A percentile compares a stretch with the other conserved stretches of the same genome.
Conservation (phyloP, 2,329 filamentous ascomycete genomes). For the Byssochlamys sp. region DNA sequence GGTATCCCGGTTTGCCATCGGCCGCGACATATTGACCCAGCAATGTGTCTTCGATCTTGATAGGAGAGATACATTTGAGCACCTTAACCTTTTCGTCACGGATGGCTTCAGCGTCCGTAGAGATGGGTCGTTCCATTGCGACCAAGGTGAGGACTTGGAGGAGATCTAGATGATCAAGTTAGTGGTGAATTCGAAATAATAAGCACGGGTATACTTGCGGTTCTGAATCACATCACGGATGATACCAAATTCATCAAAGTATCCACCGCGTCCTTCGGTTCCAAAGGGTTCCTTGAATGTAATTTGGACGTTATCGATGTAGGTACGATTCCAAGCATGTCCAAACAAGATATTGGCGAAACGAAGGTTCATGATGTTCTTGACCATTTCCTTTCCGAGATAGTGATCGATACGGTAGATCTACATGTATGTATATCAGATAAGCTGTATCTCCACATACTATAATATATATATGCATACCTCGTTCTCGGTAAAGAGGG, state of each 20-base stretch:
- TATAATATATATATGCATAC: too few species aligned
- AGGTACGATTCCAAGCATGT: constrained; percentile 96
- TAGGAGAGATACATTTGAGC: constrained; percentile 80
- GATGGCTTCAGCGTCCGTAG: constrained; percentile 94
- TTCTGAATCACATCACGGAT: constrained; percentile 99
- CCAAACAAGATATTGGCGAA: constrained; percentile 99
- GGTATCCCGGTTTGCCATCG: constrained; percentile 92
- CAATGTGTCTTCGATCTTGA: constrained; percentile 98
- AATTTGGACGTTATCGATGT: constrained; percentile 95
- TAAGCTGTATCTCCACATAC: too few species aligned
- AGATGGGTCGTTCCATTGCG: constrained; percentile 96
- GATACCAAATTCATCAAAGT: constrained; percentile 99
- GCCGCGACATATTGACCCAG: constrained; percentile 97
- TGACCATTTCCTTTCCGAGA: constrained; percentile 99
- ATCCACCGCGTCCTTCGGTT: constrained; percentile 91
- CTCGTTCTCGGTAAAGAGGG: constrained; percentile 97
- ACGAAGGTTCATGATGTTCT: constrained; percentile 95
- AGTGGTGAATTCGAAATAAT: not conserved
- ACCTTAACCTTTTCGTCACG: constrained; percentile 98
- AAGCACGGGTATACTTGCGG: constrained; percentile 44
- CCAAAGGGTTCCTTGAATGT: constrained; percentile 99
- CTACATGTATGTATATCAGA: too few species aligned
- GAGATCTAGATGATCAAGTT: constrained; percentile 47
- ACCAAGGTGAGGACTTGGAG: constrained; percentile 91
- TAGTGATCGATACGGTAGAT: constrained; percentile 99